Evolutionary conservation across 1,139 yeast species (phyloP), one percentile per base, ranked within the genome.

Genomic region (Debaryomycetaceae sp.): DNA sequence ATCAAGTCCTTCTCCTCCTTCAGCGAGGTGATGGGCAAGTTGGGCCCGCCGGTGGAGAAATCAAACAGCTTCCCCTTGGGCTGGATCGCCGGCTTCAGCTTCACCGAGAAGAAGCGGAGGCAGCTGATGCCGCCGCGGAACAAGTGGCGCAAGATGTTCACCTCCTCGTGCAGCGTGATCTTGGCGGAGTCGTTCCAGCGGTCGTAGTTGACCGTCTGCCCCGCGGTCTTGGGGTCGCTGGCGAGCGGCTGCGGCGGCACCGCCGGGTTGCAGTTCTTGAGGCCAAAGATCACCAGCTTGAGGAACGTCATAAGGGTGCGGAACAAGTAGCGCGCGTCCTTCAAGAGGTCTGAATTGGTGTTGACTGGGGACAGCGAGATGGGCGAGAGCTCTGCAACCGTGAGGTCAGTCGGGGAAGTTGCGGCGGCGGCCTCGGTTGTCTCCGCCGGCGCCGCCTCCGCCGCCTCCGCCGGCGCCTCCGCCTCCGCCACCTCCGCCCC

Each of bases 1-100:
- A 91, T 88, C 38, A 89, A 65, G 45, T 93, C 98, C 45, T 91
- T 88, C 40, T 89, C 96, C 49, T 89, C 97, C 44, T 86, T 88
- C 1, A 95, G 80, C 2, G 94, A 83, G 2, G 89, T 78, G 4
- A 84, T 83, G 4, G 95, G 94, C 29, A 84, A 59, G 39, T 81
- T 83, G 4, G 95, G 89, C 2, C 88, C 88, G 14, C 84, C 77
- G 5, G 70, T 64, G 7, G 71, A 61, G 20, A 82, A 71, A 47
- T 85, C 95, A 51, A 83, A 75, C 6, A 75, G 64, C 35, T 72
- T 70, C 19, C 69, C 56, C 17, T 51, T 45, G 17, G 55, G 36
- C 15, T 65, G 60, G 16, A 53, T 45, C 2, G 51, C 46, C 23
- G 60, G 57, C 30, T 65, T 65, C 27, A 65, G 69, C 52, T 58